Conservation (phyloP, 306 rosid genomes). For the Quillaja saponaria region DNA sequence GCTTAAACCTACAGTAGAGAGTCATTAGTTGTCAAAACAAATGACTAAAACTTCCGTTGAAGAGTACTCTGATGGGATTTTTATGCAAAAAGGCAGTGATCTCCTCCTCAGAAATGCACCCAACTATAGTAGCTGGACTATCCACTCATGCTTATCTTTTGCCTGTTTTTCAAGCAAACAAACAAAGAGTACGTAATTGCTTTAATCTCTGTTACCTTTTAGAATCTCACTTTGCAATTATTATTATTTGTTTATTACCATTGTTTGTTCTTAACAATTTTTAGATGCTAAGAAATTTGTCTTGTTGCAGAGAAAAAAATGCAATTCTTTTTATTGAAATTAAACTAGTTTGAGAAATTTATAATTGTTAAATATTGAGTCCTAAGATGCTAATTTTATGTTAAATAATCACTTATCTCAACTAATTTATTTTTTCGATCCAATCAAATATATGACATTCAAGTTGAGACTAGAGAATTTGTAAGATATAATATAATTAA, state of each 20-base stretch:
- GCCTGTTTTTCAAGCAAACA: conserved; percentile 46
- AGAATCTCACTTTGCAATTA: conserved; percentile 36
- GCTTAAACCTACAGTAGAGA: conserved; percentile 37
- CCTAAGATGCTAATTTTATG: too few relatives aligned
- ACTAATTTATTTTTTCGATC: too few relatives aligned
- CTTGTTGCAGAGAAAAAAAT: not conserved
- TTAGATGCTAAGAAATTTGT: conserved; percentile 12
- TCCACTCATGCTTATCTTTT: conserved; percentile 42
- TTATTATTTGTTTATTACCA: conserved; percentile 8
- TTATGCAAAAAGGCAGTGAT: conserved; percentile 35
- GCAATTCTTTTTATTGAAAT: too few relatives aligned
- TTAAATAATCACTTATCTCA: too few relatives aligned
- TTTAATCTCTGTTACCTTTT: conserved; percentile 27
- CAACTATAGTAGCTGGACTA: conserved; percentile 39
- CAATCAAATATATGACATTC: too few relatives aligned
- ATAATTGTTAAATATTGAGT: too few relatives aligned
- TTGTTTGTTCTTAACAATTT: not conserved
- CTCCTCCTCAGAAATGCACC: conserved; percentile 59
- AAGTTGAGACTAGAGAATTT: too few relatives aligned
- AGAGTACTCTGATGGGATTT: conserved; percentile 4
- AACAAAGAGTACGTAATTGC: conserved; percentile 34
- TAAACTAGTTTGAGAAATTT: too few relatives aligned
- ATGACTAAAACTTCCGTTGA: conserved; percentile 7
- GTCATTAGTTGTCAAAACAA: too few relatives aligned
- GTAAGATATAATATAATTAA: too few relatives aligned